Conservation (phyloP, 768 basidiomycete genomes). For the Russula earlei region DNA sequence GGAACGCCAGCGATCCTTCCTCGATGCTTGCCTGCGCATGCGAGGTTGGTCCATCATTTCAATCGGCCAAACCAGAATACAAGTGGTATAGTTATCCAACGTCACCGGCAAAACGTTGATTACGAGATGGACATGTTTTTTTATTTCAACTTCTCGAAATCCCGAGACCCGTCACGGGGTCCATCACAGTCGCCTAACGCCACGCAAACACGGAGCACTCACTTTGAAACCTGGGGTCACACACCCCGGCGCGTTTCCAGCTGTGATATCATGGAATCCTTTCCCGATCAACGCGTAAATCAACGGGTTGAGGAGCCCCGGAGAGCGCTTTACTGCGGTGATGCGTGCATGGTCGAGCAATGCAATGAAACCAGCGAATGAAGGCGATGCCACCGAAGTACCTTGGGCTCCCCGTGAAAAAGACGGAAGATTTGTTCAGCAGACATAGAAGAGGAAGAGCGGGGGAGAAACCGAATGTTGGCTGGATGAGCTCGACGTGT, state of each 20-base stretch:
- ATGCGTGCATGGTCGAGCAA: constrained; percentile 48
- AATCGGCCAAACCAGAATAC: too few relatives aligned
- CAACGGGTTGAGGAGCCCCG: constrained; percentile 64
- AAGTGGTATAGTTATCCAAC: too few relatives aligned
- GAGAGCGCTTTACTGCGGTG: constrained; percentile 30
- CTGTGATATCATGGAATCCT: constrained; percentile 48
- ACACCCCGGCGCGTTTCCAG: constrained; percentile 49
- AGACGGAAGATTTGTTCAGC: constrained; percentile 33
- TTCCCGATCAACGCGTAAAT: constrained; percentile 36
- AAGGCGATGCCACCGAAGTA: constrained; percentile 50
- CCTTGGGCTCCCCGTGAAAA: constrained; percentile 35
- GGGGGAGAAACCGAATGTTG: constrained; percentile 34
- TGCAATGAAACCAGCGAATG: constrained; percentile 42
- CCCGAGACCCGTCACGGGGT: constrained; percentile 29
- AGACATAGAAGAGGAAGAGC: background rate
- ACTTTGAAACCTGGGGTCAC: constrained; percentile 61
- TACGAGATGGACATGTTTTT: too few relatives aligned
- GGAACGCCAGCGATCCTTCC: too few relatives aligned
- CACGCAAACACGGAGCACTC: constrained; percentile 21
- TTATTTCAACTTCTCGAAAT: constrained; percentile 27
- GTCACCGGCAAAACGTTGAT: too few relatives aligned
- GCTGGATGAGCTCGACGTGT: constrained; percentile 55
- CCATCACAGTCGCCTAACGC: constrained; percentile 27
- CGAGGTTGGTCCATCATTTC: too few relatives aligned
- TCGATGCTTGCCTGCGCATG: too few relatives aligned